Evolutionary conservation across 768 basidiomycete species (phyloP), one percentile per base, ranked within the genome.

Genomic region (Albatrellus ellisii): DNA sequence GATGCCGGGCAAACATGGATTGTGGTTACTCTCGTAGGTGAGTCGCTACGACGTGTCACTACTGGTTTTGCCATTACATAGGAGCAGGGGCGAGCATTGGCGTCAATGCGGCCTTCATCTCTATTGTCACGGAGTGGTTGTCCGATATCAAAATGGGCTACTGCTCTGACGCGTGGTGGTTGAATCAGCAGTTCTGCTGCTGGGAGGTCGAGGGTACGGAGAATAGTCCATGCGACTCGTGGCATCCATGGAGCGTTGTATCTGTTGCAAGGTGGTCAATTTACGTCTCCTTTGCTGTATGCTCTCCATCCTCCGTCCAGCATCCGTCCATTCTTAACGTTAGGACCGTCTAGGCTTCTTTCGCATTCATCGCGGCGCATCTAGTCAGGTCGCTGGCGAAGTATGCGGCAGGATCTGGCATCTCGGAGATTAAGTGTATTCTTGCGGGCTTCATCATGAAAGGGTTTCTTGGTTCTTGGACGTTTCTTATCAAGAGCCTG

Each of bases 381-480:
- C 69, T 99, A 9, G 95, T 98, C 42, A 72, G 75, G 41, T 77
- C 77, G 7, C 75, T 92, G 53, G 92, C 94, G 7, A 91, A 79
- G 41, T 94, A 94, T 59, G 92, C 95, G 11, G 95, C 95, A 15
- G 92, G 95, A 4, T 97, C 92, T 45, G 95, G 95, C 39, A 98
- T 99, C 36, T 89, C 92, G 17, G 95, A 99, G 61, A 97, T 99
- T 62, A 99, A 98, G 55, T 95, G 90, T 56, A 97, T 98, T 52
- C 66, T 99, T 24, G 88, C 87, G 7, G 95, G 95, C 3, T 99
- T 99, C 62, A 71, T 92, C 51, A 97, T 99, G 85, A 80, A 95
- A 59, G 90, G 91, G 0, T 99, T 83, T 60, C 70, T 98, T 26
- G 84, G 89, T 11, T 77, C 82, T 46, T 77, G 80, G 56, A 98